A percentile compares a stretch with the other conserved stretches of the same genome.
phyloP scores from a whole-genome alignment of 176 grass and related monocot genomes.

The Oryza officinalis region DNA sequence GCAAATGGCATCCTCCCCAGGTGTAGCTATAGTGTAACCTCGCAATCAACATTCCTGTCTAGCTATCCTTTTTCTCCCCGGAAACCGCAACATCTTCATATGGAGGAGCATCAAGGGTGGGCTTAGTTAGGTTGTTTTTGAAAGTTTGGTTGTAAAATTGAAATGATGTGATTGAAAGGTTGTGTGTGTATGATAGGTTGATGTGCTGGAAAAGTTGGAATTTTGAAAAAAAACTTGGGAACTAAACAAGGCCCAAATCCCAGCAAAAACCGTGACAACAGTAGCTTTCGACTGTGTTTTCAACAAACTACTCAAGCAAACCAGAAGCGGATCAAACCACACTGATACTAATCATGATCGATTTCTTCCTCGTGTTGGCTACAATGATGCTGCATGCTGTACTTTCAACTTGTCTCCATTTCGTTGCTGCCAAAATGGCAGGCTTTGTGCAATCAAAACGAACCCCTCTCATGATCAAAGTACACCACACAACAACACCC shows the following conservation, averaged over 20 bases:
- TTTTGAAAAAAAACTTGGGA: no score
- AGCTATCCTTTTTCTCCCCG: neutral
- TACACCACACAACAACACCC: neutral
- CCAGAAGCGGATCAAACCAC: neutral
- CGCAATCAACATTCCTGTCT: neutral
- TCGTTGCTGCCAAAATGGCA: neutral
- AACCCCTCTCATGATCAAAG: neutral
- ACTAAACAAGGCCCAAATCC: no score
- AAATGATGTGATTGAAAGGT: no score
- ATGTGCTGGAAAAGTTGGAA: no score
- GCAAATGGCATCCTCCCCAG: neutral
- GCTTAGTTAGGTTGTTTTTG: no score
- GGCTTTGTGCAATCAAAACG: constrained; percentile 14
- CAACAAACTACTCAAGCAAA: neutral
- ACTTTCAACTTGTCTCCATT: neutral
- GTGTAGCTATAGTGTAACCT: neutral
- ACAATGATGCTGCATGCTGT: neutral
- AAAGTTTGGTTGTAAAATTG: no score
- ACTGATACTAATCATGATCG: neutral
- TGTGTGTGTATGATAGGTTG: no score
- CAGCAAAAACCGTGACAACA: neutral
- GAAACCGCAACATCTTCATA: neutral
- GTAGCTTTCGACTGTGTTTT: neutral
- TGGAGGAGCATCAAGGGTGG: no score
- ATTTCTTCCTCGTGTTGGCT: neutral